phyloP scores from a whole-genome alignment of 139 green algal genomes.

The Closterium sp. region DNA sequence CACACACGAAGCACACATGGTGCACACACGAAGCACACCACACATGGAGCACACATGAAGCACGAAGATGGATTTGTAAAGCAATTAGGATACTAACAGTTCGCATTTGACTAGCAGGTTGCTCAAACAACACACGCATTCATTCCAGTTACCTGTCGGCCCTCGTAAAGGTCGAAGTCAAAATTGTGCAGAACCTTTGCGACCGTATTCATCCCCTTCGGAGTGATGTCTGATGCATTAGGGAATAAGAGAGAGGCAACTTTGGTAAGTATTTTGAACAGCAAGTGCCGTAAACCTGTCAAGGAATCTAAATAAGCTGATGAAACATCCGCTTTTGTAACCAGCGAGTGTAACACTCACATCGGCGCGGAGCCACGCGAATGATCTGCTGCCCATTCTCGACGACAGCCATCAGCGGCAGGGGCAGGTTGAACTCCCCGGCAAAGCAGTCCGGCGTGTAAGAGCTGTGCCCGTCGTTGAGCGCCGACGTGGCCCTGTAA shows the following conservation, averaged over 20 bases:
- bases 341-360: background rate
- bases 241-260: background rate
- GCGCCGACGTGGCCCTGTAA: background rate
- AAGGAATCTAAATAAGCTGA: background rate
- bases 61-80: too few species aligned
- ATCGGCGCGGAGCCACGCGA: background rate
- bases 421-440: background rate
- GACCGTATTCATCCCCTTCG: background rate
- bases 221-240: background rate
- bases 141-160: background rate
- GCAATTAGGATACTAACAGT: too few species aligned
- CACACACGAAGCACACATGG: too few species aligned
- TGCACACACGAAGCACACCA: too few species aligned
- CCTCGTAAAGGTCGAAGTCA: background rate
- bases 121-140: too few species aligned
- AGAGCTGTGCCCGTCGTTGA: background rate
- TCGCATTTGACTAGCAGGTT: too few species aligned
- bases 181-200: background rate
- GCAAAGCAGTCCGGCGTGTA: background rate
- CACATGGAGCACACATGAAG: too few species aligned
- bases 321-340: background rate
- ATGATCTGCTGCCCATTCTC: background rate
- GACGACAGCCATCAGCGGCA: background rate
- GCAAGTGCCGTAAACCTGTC: too few species aligned
- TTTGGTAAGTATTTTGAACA: too few species aligned